phyloP scores from a whole-genome alignment of 2,329 filamentous ascomycete genomes.

The Pezicula carpinea region DNA sequence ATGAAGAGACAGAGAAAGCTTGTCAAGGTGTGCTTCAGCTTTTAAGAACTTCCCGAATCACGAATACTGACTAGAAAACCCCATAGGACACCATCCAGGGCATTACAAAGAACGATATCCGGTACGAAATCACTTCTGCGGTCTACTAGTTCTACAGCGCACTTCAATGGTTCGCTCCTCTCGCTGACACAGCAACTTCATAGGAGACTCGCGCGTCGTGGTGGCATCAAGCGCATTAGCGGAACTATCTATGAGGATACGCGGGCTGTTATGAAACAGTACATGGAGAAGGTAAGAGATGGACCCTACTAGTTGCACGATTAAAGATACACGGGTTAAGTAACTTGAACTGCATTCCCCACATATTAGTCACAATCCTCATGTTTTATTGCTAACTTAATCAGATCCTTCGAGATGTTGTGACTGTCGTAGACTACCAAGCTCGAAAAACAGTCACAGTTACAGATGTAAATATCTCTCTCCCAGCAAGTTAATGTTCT shows the following conservation, averaged over 20 bases:
- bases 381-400: neutral
- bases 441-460: conserved; percentile 58
- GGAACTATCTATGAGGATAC: conserved; percentile 58
- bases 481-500: neutral
- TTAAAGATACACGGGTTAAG: conserved; percentile 5
- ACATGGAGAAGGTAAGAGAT: conserved; percentile 41
- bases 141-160: conserved; percentile 12
- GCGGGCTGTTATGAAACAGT: conserved; percentile 44
- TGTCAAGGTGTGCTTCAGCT: neutral
- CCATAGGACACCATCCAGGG: too few relatives aligned
- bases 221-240: conserved; percentile 72
- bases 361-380: neutral
- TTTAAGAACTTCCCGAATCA: too few relatives aligned
- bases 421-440: conserved; percentile 48
- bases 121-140: conserved; percentile 25
- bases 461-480: conserved; percentile 47
- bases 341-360: neutral
- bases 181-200: conserved; percentile 4
- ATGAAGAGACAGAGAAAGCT: neutral
- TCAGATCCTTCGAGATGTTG: conserved; percentile 48
- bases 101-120: too few relatives aligned
- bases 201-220: conserved; percentile 66
- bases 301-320: conserved; percentile 6
- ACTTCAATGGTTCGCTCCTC: too few relatives aligned
- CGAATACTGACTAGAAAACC: too few relatives aligned